Percentiles rank a stretch among this genome's conserved stretches.
Evolutionary conservation across 805 yeast species (phyloP).

Genomic region (Candida loeiensis): DNA sequence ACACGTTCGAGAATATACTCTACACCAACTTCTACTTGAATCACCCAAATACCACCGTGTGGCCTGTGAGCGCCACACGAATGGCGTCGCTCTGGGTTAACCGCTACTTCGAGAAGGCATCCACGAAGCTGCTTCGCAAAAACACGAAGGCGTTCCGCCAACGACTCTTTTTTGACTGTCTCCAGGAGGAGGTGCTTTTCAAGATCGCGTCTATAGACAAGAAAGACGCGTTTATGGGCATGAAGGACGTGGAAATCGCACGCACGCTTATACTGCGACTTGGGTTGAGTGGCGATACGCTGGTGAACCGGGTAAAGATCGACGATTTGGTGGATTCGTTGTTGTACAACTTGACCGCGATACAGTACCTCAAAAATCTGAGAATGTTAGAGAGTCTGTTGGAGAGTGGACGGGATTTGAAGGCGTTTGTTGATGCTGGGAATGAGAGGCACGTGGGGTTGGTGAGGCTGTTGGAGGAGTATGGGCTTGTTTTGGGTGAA

Average conservation of each 20-base stretch:
- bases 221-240: neutral
- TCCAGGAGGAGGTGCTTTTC: slow-evolving; percentile 1
- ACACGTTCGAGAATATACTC: slow-evolving; percentile 35
- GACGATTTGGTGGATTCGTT: slow-evolving; percentile 68
- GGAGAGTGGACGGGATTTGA: slow-evolving; percentile 16
- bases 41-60: slow-evolving; percentile 17
- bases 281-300: neutral
- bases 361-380: slow-evolving; percentile 34
- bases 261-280: neutral
- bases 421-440: slow-evolving; percentile 21
- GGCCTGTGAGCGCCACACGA: slow-evolving; percentile 33
- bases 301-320: slow-evolving; percentile 34
- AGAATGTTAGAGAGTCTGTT: slow-evolving; percentile 21
- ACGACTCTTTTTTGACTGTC: slow-evolving; percentile 11
- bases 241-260: slow-evolving; percentile 5
- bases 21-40: slow-evolving; percentile 27
- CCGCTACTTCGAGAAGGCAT: slow-evolving; percentile 18
- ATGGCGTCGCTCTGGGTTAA: slow-evolving; percentile 41
- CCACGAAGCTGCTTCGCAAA: slow-evolving; percentile 3
- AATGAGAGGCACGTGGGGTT: slow-evolving; percentile 16
- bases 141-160: slow-evolving; percentile 12
- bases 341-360: slow-evolving; percentile 56
- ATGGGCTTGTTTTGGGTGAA: slow-evolving; percentile 14
- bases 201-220: neutral
- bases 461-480: slow-evolving; percentile 11